Evolutionary conservation across 2,329 filamentous ascomycete species (phyloP).

Genomic region (Aspergillus ruber): DNA sequence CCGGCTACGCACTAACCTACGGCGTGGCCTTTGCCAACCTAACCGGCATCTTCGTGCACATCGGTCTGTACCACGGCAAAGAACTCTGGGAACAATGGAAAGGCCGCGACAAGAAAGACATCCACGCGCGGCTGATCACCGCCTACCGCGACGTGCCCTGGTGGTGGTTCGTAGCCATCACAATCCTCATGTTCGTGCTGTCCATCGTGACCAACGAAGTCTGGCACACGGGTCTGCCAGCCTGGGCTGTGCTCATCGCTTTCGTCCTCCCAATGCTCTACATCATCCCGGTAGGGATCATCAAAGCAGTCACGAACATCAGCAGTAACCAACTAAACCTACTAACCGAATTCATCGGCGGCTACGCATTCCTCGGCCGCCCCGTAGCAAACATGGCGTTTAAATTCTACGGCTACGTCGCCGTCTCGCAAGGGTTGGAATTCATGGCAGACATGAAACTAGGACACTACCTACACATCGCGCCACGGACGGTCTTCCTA

Average conservation of each 20-base stretch:
- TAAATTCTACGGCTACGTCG: constrained; percentile 65
- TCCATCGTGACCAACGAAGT: constrained; percentile 34
- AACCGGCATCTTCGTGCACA: constrained; percentile 46
- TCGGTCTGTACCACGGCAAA: constrained; percentile 31
- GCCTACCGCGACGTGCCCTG: constrained; percentile 36
- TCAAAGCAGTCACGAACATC: constrained; percentile 45
- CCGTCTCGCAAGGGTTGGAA: constrained; percentile 56
- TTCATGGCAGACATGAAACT: constrained; percentile 62
- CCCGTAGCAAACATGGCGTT: constrained; percentile 55
- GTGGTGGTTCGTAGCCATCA: constrained; percentile 42
- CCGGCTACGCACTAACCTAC: constrained; percentile 51
- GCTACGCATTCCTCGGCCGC: constrained; percentile 42
- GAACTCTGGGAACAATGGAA: constrained; percentile 31
- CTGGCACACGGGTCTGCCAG: constrained; percentile 42
- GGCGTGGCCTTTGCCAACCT: constrained; percentile 64
- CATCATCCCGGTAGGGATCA: constrained; percentile 44
- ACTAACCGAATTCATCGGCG: constrained; percentile 44
- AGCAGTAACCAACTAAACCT: constrained; percentile 44
- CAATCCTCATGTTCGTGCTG: constrained; percentile 31
- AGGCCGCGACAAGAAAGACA: constrained; percentile 29
- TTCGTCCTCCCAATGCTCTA: constrained; percentile 42
- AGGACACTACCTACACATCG: constrained; percentile 44
- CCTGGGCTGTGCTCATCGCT: constrained; percentile 41
- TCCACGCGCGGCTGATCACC: constrained; percentile 41
- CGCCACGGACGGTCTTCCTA: constrained; percentile 46